These are phyloP conservation scores for Suillus luteus DNA, from an alignment of 768 basidiomycete species.

Conservation along the genomic window DNA sequence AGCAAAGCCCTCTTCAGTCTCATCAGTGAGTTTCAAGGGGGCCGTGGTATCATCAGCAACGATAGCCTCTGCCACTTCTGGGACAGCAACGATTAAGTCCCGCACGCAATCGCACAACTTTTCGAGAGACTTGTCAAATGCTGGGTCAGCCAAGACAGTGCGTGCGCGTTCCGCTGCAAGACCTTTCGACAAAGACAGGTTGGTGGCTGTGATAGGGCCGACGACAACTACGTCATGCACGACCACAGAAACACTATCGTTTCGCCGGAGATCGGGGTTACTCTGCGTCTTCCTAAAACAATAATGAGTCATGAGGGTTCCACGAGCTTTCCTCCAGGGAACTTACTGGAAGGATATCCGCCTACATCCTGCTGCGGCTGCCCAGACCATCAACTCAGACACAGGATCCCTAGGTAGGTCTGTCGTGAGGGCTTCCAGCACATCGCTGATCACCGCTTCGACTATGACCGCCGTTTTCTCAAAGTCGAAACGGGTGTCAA, in stretches of 20 bases:
- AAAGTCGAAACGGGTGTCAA: slow-evolving; percentile 77
- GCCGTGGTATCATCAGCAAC: slow-evolving; percentile 21
- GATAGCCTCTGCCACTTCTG: slow-evolving; percentile 20
- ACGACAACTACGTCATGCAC: slow-evolving; percentile 59
- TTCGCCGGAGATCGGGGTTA: slow-evolving; percentile 42
- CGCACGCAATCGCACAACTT: slow-evolving; percentile 45
- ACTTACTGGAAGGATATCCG: slow-evolving; percentile 49
- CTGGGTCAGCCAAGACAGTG: slow-evolving; percentile 48
- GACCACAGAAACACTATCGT: slow-evolving; percentile 56
- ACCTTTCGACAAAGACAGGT: slow-evolving; percentile 63
- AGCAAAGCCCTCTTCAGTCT: slow-evolving; percentile 55
- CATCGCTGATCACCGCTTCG: slow-evolving; percentile 64
- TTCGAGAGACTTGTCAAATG: slow-evolving; percentile 46
- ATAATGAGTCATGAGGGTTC: slow-evolving; percentile 7
- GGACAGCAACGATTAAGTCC: slow-evolving; percentile 6
- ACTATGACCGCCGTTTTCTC: slow-evolving; percentile 65
- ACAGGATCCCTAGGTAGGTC: slow-evolving; percentile 70
- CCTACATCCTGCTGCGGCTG: slow-evolving; percentile 57
- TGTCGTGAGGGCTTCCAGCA: slow-evolving; percentile 61
- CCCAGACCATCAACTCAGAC: slow-evolving; percentile 70
- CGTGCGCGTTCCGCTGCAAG: slow-evolving; percentile 66
- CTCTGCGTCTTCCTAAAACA: slow-evolving; percentile 44
- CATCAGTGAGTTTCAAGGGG: slow-evolving; percentile 37
- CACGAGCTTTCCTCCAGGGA: neutral
- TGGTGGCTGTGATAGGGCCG: slow-evolving; percentile 63